Evolutionary conservation across 106 monocot species (phyloP).

Genomic region (Dendrobium nobile): DNA sequence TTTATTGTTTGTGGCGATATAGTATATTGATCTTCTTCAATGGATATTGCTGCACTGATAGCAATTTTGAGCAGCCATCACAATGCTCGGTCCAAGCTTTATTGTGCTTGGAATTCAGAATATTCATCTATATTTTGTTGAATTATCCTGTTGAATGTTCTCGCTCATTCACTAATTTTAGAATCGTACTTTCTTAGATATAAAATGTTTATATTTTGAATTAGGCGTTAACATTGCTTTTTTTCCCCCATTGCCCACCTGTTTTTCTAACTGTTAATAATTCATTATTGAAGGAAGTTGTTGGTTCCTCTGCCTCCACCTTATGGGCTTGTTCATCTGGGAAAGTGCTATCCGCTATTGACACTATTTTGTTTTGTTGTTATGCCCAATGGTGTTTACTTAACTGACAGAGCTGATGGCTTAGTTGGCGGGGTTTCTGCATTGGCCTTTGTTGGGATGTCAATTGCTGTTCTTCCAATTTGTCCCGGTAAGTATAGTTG

Average conservation of each 20-base stretch:
- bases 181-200: background rate
- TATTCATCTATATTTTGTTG: background rate
- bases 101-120: background rate
- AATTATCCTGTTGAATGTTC: background rate
- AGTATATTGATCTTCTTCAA: background rate
- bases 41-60: background rate
- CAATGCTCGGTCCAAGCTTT: background rate
- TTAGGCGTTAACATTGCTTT: background rate
- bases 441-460: slow-evolving; percentile 57
- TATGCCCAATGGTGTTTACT: slow-evolving; percentile 52
- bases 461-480: slow-evolving; percentile 67
- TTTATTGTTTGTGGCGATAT: background rate
- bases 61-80: background rate
- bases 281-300: slow-evolving; percentile 50
- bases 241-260: background rate
- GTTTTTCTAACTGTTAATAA: background rate
- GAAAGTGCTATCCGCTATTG: slow-evolving; percentile 38
- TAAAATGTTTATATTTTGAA: background rate
- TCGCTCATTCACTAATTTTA: background rate
- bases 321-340: slow-evolving; percentile 45
- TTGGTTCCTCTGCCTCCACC: slow-evolving; percentile 63
- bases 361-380: slow-evolving; percentile 43
- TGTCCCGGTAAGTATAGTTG: slow-evolving; percentile 35
- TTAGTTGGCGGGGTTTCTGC: slow-evolving; percentile 62
- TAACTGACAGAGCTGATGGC: slow-evolving; percentile 57